Evolutionary conservation across 148 eudicot genomes (phyloP).

Genomic region (Vaccinium corymbosum): DNA sequence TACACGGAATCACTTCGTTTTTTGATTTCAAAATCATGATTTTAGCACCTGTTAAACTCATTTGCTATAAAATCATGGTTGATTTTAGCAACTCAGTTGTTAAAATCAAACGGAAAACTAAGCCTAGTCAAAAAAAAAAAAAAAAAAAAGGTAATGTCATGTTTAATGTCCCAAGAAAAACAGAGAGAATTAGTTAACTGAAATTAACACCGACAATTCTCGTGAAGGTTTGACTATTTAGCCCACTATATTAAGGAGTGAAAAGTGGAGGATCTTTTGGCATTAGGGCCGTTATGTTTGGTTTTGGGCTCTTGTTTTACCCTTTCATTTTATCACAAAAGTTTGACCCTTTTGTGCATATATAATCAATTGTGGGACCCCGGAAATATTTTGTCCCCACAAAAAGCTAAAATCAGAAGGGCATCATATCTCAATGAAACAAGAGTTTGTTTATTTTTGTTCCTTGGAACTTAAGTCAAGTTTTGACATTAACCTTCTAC

Average conservation of each 20-base stretch:
- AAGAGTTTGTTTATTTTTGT: background rate
- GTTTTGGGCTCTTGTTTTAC: background rate
- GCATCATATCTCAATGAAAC: background rate
- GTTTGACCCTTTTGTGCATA: background rate
- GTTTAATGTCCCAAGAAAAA: background rate
- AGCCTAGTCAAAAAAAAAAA: background rate
- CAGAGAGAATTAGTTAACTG: background rate
- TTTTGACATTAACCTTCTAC: background rate
- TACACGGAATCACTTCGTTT: too few relatives aligned
- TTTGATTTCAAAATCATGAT: too few relatives aligned
- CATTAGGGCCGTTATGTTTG: constrained; percentile 17
- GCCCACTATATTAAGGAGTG: background rate
- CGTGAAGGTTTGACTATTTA: constrained; percentile 16
- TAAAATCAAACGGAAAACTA: too few relatives aligned
- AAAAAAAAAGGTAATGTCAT: background rate
- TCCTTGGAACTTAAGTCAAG: constrained; percentile 9
- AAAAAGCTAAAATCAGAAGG: background rate
- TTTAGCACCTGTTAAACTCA: too few relatives aligned
- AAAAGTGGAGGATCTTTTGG: constrained; percentile 12
- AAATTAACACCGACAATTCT: constrained; percentile 10
- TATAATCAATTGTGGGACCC: background rate
- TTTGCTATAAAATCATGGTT: too few relatives aligned
- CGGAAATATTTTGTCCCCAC: background rate
- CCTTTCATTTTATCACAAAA: background rate
- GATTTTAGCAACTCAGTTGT: too few relatives aligned